Conservation (phyloP, 805 yeast species). For the Barnettozyma populi region DNA sequence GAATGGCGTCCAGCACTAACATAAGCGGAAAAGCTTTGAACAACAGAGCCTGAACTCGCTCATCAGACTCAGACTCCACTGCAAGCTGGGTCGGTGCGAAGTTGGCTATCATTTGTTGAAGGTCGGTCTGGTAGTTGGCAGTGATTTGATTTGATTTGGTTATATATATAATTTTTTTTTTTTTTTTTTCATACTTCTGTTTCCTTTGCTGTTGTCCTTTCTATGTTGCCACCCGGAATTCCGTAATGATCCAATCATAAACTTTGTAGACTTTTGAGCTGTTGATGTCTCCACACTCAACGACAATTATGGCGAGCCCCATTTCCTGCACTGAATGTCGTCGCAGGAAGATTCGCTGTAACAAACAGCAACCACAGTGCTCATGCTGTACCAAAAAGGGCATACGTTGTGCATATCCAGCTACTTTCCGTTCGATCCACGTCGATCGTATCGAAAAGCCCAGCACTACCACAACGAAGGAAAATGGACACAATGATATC, state of each 20-base stretch:
- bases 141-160: too few relatives aligned
- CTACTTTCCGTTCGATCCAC: constrained; percentile 22
- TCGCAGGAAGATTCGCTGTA: constrained; percentile 22
- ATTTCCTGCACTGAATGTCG: constrained; percentile 25
- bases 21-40: constrained; percentile 6
- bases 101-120: constrained; percentile 6
- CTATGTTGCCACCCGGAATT: neutral
- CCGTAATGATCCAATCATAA: neutral
- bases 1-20: neutral
- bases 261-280: too few relatives aligned
- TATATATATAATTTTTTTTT: neutral
- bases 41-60: constrained; percentile 5
- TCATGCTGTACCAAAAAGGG: constrained; percentile 13
- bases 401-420: constrained; percentile 18
- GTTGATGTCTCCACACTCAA: neutral
- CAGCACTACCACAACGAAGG: neutral
- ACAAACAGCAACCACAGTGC: constrained; percentile 16
- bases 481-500: neutral
- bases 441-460: constrained; percentile 8
- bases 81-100: constrained; percentile 1
- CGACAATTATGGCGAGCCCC: constrained; percentile 6
- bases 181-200: too few relatives aligned
- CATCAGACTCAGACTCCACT: constrained; percentile 4
- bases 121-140: too few relatives aligned
- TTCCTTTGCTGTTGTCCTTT: too few relatives aligned